Conservation (phyloP, 495 filamentous ascomycete genomes). For the Penicillium daleae region DNA sequence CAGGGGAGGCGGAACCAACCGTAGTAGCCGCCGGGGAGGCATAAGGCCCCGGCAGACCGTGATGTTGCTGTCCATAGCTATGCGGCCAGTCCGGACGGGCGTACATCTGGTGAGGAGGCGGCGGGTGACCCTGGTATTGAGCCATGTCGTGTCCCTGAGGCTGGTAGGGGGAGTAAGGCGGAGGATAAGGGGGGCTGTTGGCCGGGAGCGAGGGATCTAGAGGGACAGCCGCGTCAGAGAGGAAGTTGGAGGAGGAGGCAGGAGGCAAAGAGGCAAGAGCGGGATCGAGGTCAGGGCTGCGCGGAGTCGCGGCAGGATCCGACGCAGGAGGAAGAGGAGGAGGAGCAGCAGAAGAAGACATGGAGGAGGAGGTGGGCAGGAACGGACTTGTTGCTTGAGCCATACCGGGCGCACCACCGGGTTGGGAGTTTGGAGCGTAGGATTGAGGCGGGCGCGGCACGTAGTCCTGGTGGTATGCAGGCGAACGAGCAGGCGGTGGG, state of each 20-base stretch:
- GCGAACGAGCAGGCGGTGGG: constrained; percentile 71
- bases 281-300: constrained; percentile 3
- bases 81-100: constrained; percentile 82
- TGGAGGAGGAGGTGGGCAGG: constrained; percentile 10
- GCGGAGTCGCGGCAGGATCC: neutral
- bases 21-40: constrained; percentile 62
- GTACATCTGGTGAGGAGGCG: constrained; percentile 68
- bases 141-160: constrained; percentile 80
- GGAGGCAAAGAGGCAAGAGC: constrained; percentile 1
- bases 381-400: constrained; percentile 98
- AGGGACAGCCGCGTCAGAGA: constrained; percentile 95
- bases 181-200: constrained; percentile 87
- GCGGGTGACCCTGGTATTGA: constrained; percentile 62
- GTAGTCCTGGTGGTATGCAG: constrained; percentile 79
- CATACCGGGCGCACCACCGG: constrained; percentile 85
- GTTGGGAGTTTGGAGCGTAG: constrained; percentile 74
- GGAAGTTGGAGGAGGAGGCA: constrained; percentile 56
- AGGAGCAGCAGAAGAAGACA: constrained; percentile 2
- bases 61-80: constrained; percentile 68
- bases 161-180: constrained; percentile 84
- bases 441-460: constrained; percentile 60
- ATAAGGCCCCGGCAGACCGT: constrained; percentile 65
- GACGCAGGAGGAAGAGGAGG: neutral
- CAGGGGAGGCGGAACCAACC: constrained; percentile 60
- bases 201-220: constrained; percentile 98